A percentile compares a stretch with the other conserved stretches of the same genome.
Evolutionary conservation across 2,329 filamentous ascomycete genomes (phyloP).

Genomic region (Aspergillus chevalieri): DNA sequence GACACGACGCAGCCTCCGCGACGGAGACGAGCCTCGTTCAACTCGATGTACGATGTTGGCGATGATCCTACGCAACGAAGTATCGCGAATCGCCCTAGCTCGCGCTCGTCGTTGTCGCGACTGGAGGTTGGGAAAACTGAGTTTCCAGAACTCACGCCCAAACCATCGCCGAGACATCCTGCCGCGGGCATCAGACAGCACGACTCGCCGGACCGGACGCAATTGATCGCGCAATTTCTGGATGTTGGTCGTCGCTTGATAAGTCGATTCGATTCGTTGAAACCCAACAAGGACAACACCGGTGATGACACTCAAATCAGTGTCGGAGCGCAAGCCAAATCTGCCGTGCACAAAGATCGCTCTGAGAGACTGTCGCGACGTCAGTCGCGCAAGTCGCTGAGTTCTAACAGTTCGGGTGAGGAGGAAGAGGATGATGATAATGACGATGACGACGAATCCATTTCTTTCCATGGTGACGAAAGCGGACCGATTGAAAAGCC

Average conservation of each 20-base stretch:
- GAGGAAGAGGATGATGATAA: slow-evolving; percentile 16
- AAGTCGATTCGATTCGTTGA: slow-evolving; percentile 24
- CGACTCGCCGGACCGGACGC: slow-evolving; percentile 28
- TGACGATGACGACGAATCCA: slow-evolving; percentile 15
- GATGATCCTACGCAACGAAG: slow-evolving; percentile 46
- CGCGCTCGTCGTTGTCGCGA: slow-evolving; percentile 40
- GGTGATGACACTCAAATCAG: slow-evolving; percentile 10
- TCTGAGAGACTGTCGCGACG: slow-evolving; percentile 21
- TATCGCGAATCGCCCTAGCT: slow-evolving; percentile 33
- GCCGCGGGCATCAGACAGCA: slow-evolving; percentile 5
- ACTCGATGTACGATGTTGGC: slow-evolving; percentile 46
- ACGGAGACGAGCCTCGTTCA: slow-evolving; percentile 50
- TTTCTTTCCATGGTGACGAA: slow-evolving; percentile 6
- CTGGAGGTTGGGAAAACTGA: slow-evolving; percentile 32
- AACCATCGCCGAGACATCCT: slow-evolving; percentile 12
- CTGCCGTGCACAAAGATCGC: slow-evolving; percentile 24
- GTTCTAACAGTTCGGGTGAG: slow-evolving; percentile 16
- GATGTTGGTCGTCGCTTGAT: slow-evolving; percentile 34
- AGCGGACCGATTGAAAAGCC: slow-evolving; percentile 13
- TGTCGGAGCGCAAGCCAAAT: slow-evolving; percentile 22
- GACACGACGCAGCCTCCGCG: slow-evolving; percentile 25
- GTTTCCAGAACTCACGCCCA: slow-evolving; percentile 22
- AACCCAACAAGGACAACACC: slow-evolving; percentile 11
- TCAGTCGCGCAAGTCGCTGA: slow-evolving; percentile 12
- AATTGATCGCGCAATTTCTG: slow-evolving; percentile 33